phyloP scores from a whole-genome alignment of 2,329 filamentous ascomycete species.

The Fusarium lateritium region DNA sequence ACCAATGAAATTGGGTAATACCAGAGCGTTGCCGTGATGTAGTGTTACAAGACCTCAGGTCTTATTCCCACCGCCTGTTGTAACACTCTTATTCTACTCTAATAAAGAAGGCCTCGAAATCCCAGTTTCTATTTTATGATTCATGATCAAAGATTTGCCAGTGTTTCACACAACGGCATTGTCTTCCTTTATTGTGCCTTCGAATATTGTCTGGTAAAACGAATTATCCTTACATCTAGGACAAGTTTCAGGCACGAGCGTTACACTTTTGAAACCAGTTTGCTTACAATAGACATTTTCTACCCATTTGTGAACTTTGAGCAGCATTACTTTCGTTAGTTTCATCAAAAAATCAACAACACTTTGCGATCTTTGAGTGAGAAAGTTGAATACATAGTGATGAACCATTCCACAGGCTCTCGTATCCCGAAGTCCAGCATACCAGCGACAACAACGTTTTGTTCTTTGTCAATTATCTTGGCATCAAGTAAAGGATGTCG shows the following conservation, averaged over 20 bases:
- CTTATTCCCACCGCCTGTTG: conserved; percentile 18
- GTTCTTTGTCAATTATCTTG: background rate
- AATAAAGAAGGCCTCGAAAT: background rate
- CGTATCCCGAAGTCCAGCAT: background rate
- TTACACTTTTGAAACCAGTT: background rate
- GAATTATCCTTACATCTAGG: background rate
- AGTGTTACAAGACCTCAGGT: conserved; percentile 1
- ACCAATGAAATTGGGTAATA: conserved; percentile 13
- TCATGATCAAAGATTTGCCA: background rate
- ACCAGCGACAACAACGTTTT: background rate
- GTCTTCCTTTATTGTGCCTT: background rate
- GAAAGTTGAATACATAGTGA: background rate
- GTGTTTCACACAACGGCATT: conserved; percentile 4
- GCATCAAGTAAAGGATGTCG: background rate
- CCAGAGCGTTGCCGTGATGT: background rate
- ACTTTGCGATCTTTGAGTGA: too few species aligned
- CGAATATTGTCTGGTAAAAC: background rate
- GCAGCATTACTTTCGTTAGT: too few species aligned
- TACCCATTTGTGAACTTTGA: too few species aligned
- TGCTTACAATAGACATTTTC: background rate
- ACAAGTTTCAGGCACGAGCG: background rate
- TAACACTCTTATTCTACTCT: background rate
- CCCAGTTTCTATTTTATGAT: background rate
- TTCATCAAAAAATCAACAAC: too few species aligned
- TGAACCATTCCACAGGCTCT: background rate